phyloP scores from a whole-genome alignment of 148 eudicot genomes.

The Camellia japonica region DNA sequence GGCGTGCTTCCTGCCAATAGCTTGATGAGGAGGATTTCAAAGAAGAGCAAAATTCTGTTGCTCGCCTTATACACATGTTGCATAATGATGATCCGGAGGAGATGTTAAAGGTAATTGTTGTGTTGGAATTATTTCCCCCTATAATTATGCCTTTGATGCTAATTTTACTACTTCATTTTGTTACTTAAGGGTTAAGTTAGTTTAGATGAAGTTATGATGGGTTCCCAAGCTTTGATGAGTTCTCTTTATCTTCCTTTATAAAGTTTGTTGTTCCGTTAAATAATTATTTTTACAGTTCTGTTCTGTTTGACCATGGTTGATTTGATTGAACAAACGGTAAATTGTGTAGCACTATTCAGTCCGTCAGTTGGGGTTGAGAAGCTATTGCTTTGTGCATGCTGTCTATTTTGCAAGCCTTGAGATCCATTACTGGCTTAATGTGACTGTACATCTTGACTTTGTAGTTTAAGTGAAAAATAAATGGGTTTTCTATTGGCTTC shows the following conservation, averaged over 20 bases:
- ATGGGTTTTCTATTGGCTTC: neutral
- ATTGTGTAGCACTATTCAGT: neutral
- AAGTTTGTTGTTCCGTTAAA: neutral
- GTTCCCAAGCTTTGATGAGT: neutral
- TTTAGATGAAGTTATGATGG: neutral
- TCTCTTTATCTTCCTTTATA: neutral
- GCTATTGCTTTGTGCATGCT: neutral
- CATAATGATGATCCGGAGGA: constrained; percentile 89
- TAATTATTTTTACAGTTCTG: neutral
- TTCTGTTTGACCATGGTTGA: neutral
- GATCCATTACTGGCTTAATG: neutral
- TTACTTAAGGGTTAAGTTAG: neutral
- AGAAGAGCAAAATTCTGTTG: constrained; percentile 97
- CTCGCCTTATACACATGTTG: constrained; percentile 91
- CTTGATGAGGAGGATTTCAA: constrained; percentile 94
- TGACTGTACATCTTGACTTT: constrained; percentile 3
- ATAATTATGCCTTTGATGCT: neutral
- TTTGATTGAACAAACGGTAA: neutral
- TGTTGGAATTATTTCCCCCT: neutral
- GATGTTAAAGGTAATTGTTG: constrained; percentile 77
- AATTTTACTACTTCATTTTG: constrained; percentile 2
- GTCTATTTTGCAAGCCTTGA: constrained; percentile 1
- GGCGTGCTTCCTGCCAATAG: constrained; percentile 30
- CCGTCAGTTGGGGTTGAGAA: neutral
- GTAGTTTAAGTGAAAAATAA: neutral